Evolutionary conservation across 805 yeast species (phyloP), one percentile per base, ranked within the genome.

Genomic region (Metschnikowia gelsemii): DNA sequence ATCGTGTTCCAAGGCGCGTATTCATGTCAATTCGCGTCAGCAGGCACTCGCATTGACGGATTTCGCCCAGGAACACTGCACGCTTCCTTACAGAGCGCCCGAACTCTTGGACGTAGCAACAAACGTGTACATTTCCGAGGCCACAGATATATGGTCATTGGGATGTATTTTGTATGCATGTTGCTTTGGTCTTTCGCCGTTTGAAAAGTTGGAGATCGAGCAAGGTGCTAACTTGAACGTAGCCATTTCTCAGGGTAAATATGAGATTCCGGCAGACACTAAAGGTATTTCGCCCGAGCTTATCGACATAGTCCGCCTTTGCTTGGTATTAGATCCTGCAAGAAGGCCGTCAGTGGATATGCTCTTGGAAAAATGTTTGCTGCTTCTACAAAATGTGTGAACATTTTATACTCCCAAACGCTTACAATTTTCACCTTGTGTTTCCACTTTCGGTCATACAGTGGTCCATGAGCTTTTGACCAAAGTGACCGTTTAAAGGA

Each of bases 51-150:
- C 83, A 12, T 63, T 87, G 27, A 91, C 87, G 48, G 96, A 90
- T 52, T 68, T 79, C 48, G 89, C 90, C 12, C 86, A 81, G 43
- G 93, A 85, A 54, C 87, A 86, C 59, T 87, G 96, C 56, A 84
- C 96, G 1, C 63, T 87, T 40, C 88, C 95, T 1, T 91, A 84
- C 60, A 69, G 95, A 29, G 96, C 97, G 0, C 98, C 98, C 0
- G 98, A 90, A 57, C 68, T 91, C 33, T 64, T 90, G 43, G 91
- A 88, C 55, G 84, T 88, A 27, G 78, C 78, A 32, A 75, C 87
- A 1, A 82, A 84, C 30, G 61, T 77, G n/a, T 62, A 62, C 5
- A 70, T 90, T 32, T 80, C 81, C 47, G 95, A 87, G 54, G 76
- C 77, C 45, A 81, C 85, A 3, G 98, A 90, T 61, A 78, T 91